These are phyloP conservation scores for Aurantiochytrium sp. DNA, from an alignment of 108 stramenopile species.

Conservation along the genomic window DNA sequence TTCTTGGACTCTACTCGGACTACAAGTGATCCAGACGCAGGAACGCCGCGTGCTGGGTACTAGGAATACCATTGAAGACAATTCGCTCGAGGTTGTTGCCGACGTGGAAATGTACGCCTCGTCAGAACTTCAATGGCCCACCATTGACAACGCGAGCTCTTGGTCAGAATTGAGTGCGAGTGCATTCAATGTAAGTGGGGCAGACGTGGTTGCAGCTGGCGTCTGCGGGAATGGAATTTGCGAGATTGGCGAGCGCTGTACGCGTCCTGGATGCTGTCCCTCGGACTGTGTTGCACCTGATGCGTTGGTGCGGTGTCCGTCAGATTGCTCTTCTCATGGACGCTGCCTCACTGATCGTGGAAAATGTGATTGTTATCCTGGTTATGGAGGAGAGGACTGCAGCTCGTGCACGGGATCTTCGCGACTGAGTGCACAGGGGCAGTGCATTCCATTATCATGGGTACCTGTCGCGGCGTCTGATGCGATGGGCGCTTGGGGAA, in stretches of 20 bases:
- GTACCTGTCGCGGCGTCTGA: not conserved
- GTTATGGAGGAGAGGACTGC: not conserved
- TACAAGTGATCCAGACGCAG: not conserved
- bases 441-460: not conserved
- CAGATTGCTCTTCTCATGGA: not conserved
- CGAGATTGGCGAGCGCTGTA: not conserved
- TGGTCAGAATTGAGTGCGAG: not conserved
- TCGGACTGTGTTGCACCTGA: not conserved
- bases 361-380: not conserved
- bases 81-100: no score
- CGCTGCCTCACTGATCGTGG: not conserved
- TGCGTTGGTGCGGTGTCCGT: not conserved
- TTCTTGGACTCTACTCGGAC: not conserved
- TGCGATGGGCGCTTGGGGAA: no score
- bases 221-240: not conserved
- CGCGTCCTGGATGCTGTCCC: not conserved
- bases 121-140: not conserved
- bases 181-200: not conserved
- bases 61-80: no score
- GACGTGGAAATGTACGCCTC: no score
- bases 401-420: not conserved
- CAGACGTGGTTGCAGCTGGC: not conserved
- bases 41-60: no score
- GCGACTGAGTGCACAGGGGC: not conserved
- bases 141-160: not conserved